A percentile compares a stretch with the other conserved stretches of the same genome.
phyloP scores from a whole-genome alignment of 2,329 filamentous ascomycete species.

The Phaeophleospora eucalypticola region DNA sequence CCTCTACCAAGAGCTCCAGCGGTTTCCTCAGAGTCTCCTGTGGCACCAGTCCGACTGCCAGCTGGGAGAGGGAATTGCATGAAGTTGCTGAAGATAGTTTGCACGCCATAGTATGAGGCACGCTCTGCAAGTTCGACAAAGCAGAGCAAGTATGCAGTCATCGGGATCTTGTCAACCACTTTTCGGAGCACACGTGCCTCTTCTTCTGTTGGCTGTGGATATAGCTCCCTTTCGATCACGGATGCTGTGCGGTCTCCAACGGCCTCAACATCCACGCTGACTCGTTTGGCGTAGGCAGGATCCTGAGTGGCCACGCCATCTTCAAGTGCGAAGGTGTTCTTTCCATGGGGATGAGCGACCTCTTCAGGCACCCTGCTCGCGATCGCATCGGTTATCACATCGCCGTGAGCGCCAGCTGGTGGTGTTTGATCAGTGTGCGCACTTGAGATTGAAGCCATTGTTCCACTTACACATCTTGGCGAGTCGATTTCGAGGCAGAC shows the following conservation, averaged over 20 bases:
- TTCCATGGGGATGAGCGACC: conserved; percentile 16
- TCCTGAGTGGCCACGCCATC: conserved; percentile 16
- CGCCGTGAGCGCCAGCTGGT: conserved; percentile 2
- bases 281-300: conserved; percentile 11
- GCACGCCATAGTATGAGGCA: conserved; percentile 57
- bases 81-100: conserved; percentile 57
- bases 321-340: conserved; percentile 17
- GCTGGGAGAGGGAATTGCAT: conserved; percentile 57
- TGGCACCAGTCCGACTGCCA: conserved; percentile 33
- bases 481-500: too few species aligned
- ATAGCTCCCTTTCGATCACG: conserved; percentile 21
- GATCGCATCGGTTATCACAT: conserved; percentile 46
- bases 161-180: conserved; percentile 50
- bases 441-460: too few species aligned
- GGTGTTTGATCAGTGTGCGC: background rate
- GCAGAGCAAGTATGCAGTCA: conserved; percentile 50
- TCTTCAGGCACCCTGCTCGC: conserved; percentile 14
- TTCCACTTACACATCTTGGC: conserved; percentile 3
- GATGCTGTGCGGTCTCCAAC: conserved; percentile 19
- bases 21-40: conserved; percentile 33
- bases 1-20: conserved; percentile 59
- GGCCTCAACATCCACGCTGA: conserved; percentile 21
- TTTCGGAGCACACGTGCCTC: conserved; percentile 45
- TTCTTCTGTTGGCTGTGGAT: conserved; percentile 43
- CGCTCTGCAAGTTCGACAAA: conserved; percentile 59